A percentile compares a stretch with the other conserved stretches of the same genome.
Evolutionary conservation across 2,329 filamentous ascomycete species (phyloP).

Genomic region (Neoarthrinium moseri): DNA sequence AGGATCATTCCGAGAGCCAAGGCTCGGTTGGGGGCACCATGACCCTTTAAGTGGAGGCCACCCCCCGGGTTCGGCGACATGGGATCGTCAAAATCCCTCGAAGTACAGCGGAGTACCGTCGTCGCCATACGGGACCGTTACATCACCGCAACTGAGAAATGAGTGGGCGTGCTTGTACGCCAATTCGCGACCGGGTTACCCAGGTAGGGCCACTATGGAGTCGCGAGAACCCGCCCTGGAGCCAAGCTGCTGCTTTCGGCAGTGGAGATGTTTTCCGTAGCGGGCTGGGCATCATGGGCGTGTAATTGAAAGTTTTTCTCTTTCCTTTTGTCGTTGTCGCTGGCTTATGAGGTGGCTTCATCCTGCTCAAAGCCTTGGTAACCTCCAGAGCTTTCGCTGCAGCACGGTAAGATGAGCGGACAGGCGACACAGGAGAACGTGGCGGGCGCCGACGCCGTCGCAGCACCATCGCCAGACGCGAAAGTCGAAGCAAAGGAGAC

Average conservation of each 20-base stretch:
- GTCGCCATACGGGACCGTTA: background rate
- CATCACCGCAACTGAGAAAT: conserved; percentile 2
- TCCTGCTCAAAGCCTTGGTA: background rate
- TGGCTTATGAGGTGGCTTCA: conserved; percentile 1
- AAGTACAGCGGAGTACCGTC: conserved; percentile 1
- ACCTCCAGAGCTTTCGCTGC: background rate
- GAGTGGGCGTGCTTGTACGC: background rate
- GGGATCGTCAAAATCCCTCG: background rate
- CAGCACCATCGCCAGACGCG: conserved; percentile 1
- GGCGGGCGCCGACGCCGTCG: background rate
- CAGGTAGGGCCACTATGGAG: conserved; percentile 3
- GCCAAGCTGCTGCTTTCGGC: no score
- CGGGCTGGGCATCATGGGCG: background rate
- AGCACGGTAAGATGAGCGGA: conserved; percentile 2
- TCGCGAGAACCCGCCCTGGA: no score
- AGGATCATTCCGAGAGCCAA: no score
- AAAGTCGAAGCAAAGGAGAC: background rate
- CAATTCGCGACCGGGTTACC: conserved; percentile 4
- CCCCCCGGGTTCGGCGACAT: conserved; percentile 4
- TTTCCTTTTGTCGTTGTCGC: background rate
- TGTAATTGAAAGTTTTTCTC: background rate
- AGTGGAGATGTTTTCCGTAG: background rate
- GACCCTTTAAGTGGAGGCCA: background rate
- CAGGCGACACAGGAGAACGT: conserved; percentile 1
- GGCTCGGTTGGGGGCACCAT: no score